A percentile compares a stretch with the other conserved stretches of the same genome.
phyloP scores from a whole-genome alignment of 306 rosid species.

The Chamaecrista fasciculata region DNA sequence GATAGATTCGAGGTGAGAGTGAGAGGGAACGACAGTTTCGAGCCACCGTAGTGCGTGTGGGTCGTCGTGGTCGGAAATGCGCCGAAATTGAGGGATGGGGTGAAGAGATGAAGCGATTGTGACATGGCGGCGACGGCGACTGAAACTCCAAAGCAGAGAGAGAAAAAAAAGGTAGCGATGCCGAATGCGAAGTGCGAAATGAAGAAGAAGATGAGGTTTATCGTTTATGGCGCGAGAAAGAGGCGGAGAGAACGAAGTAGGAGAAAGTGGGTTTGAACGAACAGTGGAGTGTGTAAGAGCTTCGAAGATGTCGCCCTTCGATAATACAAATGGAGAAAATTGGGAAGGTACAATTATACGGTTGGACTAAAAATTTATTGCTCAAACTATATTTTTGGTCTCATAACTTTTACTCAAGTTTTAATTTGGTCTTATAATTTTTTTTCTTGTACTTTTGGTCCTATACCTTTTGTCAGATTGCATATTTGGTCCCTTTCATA shows the following conservation, averaged over 20 bases:
- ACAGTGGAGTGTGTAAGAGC: not conserved
- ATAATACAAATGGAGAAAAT: too few species aligned
- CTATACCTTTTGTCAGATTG: too few species aligned
- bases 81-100: slow-evolving; percentile 30
- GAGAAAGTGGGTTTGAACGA: not conserved
- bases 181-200: not conserved
- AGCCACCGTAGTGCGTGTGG: slow-evolving; percentile 17
- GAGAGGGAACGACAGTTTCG: slow-evolving; percentile 29
- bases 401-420: too few species aligned
- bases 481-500: too few species aligned
- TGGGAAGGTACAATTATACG: too few species aligned
- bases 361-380: too few species aligned
- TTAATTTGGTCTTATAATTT: too few species aligned
- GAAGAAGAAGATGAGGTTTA: not conserved
- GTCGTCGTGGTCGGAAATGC: slow-evolving; percentile 15
- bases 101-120: slow-evolving; percentile 61
- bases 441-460: too few species aligned
- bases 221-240: not conserved
- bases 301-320: not conserved
- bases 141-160: not conserved
- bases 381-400: too few species aligned
- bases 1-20: slow-evolving; percentile 23
- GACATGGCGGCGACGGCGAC: slow-evolving; percentile 53
- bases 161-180: not conserved
- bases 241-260: slow-evolving; percentile 13